Conservation (phyloP, 192 early-diverging fungal species). For the Coemansia furcata region DNA sequence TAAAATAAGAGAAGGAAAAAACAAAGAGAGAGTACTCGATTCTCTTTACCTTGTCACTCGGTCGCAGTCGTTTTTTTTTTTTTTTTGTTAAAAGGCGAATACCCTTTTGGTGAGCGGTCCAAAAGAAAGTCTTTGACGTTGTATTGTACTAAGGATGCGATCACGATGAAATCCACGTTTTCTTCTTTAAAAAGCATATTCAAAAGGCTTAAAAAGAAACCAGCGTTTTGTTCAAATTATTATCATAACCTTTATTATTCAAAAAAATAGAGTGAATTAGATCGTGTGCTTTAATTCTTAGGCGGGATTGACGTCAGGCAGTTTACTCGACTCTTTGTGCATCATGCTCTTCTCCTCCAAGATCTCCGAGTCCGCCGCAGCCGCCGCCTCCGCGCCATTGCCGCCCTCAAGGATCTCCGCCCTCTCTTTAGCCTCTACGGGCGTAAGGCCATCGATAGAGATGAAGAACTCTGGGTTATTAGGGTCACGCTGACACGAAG, state of each 20-base stretch:
- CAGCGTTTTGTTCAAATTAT: background rate
- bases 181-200: background rate
- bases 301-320: conserved; percentile 18
- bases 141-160: no score
- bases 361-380: conserved; percentile 11
- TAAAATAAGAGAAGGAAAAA: background rate
- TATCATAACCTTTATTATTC: no score
- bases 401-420: conserved; percentile 4
- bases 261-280: background rate
- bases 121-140: no score
- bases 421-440: background rate
- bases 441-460: conserved; percentile 30
- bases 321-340: conserved; percentile 27
- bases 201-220: background rate
- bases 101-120: no score
- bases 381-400: background rate
- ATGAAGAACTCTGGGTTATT: conserved; percentile 46
- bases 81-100: background rate
- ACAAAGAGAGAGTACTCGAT: background rate
- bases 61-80: no score
- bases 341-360: conserved; percentile 15
- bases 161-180: no score
- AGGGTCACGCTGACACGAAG: conserved; percentile 44
- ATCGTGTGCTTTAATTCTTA: background rate
- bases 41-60: background rate